Conservation (phyloP, 495 filamentous ascomycete genomes). For the Copromyces sp. region DNA sequence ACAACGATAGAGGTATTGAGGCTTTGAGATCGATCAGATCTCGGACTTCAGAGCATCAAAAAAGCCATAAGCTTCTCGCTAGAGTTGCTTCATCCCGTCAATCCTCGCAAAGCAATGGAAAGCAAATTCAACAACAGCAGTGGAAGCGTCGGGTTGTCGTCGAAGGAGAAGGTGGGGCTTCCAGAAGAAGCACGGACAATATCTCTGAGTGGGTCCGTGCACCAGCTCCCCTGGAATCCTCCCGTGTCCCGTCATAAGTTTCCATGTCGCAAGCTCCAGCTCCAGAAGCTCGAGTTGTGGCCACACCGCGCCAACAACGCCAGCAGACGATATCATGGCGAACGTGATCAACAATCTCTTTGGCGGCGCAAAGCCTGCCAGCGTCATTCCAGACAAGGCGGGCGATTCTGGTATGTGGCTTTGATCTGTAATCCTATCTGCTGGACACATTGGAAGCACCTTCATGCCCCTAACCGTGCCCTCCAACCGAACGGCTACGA, state of each 20-base stretch:
- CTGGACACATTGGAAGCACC: background rate
- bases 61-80: background rate
- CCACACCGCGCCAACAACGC: constrained; percentile 7
- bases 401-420: constrained; percentile 51
- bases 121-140: background rate
- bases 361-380: constrained; percentile 48
- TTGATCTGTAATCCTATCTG: background rate
- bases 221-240: background rate
- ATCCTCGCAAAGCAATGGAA: background rate
- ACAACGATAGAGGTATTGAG: background rate
- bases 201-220: background rate
- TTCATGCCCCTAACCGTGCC: background rate
- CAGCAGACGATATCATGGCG: constrained; percentile 44
- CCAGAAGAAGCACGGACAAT: background rate
- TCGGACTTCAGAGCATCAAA: background rate
- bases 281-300: background rate
- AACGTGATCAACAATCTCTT: constrained; percentile 58
- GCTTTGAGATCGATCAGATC: background rate
- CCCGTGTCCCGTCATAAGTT: background rate
- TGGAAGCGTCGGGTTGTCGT: background rate
- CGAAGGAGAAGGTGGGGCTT: background rate
- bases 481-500: background rate
- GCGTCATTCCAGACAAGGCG: constrained; percentile 29
- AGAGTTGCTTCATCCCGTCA: background rate
- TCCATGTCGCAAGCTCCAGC: background rate